Evolutionary conservation across 441 rosid species (phyloP).

Genomic region (Breynia disticha): DNA sequence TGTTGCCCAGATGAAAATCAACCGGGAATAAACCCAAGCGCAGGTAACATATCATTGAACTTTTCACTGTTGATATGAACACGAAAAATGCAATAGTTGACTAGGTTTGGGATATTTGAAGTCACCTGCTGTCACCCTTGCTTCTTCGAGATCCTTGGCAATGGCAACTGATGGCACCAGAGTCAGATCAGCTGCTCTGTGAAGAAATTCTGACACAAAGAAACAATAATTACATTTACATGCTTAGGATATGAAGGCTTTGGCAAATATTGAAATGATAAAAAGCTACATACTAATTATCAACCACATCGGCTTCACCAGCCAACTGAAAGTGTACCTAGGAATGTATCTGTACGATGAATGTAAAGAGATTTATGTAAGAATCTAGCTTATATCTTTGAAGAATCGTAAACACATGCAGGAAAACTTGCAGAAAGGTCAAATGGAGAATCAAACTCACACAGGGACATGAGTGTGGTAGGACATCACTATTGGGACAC

Average conservation of each 20-base stretch:
- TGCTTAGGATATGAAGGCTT: too few species aligned
- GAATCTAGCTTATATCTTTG: background rate
- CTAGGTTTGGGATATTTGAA: slow-evolving; percentile 4
- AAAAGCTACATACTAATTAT: slow-evolving; percentile 53
- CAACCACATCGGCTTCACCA: slow-evolving; percentile 95
- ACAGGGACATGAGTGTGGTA: slow-evolving; percentile 98
- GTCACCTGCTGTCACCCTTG: slow-evolving; percentile 84
- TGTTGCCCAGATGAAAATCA: too few species aligned
- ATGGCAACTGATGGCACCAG: slow-evolving; percentile 93
- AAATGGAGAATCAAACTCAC: slow-evolving; percentile 39
- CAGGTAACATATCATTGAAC: background rate
- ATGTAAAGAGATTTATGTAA: background rate
- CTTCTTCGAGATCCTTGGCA: slow-evolving; percentile 69
- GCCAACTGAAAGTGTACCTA: slow-evolving; percentile 94
- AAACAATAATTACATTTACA: background rate
- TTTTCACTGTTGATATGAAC: background rate
- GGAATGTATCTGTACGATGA: slow-evolving; percentile 70
- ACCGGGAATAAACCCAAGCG: too few species aligned
- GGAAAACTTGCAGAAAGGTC: background rate
- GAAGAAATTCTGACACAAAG: slow-evolving; percentile 79
- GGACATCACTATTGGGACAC: slow-evolving; percentile 93
- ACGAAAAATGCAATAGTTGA: background rate
- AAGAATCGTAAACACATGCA: background rate
- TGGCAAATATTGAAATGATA: too few species aligned
- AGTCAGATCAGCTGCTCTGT: slow-evolving; percentile 93